Base-by-base conservation (phyloP, 2,329 filamentous ascomycete genomes). In the Ophiosphaerella herpotricha region DNA sequence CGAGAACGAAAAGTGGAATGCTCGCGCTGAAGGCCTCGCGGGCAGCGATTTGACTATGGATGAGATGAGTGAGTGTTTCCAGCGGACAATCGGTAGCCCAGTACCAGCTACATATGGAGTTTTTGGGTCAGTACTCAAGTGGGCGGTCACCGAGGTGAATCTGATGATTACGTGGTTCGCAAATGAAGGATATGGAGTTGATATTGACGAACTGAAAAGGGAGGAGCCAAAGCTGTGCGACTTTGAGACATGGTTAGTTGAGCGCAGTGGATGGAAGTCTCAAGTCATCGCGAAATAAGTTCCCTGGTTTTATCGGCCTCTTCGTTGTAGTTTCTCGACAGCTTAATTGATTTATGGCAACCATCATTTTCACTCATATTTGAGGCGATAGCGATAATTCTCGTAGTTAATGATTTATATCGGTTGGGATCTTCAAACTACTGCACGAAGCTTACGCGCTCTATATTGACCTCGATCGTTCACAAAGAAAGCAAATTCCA, bases 121-220 rank as follows among this genome's bases (percentile, higher is more conserved):
- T 16, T 51, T 82, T 8, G 73, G 69, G 1, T 67, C 60, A 4
- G 60, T 68, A 13, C 57, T 82, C 14, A 68, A 77, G 69, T 75
- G 66, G 57, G 58, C 67, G 32, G 61, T 79, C 12, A 73, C 72
- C 12, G 79, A 81, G 46, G 31, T 80, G 33, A 74, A 73, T 7
- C 37, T 67, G 8, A 82, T 82, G 78, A 75, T 79, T 39, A 67
- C 70, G n/a, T 83, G 80, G 80, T 82, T 82, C 50, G 66, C 67
- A 39, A 69, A 74, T 7, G 72, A 75, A 18, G 80, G 79, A 0
- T 83, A 77, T 58, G 70, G 68, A 7, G 78, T 73, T 5, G 75
- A 83, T 62, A 72, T 83, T 44, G 32, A 52, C 18, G 70, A 63
- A 44, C 49, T 79, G 57, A 76, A 65, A 64, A 68, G 68, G 51